Base-by-base conservation (phyloP, 306 rosid species). In the Cicer bijugum region DNA sequence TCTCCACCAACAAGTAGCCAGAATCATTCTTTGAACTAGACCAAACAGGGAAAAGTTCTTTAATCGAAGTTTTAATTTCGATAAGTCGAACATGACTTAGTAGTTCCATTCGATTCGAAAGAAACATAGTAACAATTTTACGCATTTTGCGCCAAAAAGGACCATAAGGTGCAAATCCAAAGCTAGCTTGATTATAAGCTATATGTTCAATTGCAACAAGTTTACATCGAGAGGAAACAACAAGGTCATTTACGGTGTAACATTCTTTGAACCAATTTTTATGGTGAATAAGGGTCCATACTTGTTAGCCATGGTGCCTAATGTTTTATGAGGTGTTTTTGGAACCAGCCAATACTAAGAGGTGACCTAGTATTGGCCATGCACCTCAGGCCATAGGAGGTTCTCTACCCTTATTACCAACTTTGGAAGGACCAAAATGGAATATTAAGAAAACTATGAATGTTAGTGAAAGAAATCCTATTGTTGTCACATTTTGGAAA, bases 141-240 rank as follows among this genome's bases (percentile, higher is more conserved):
- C 84, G 82, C 44, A 72, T 6, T n/a, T 83, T 45, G 9, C 80
- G 84, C 87, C 87, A 83, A n/a, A 58, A 83, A 1, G 82, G 9
- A 23, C 87, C 84, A 38, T 83, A 72, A 6, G 87, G 82, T 5
- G 82, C 72, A 9, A 75, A 42, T 0, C 74, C 79, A 37, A 83
- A 60, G 4, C 60, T 44, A 42, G 82, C 82, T 23, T 28, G 28
- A 20, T 76, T 66, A 45, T 83, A 80, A 0, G 74, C 59, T n/a
- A 83, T 28, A 19, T 74, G 64, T 37, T 76, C 42, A 12, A 52
- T 19, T 1, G 79, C 69, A 20, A 74, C 53, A 4, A 47, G 59
- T 17, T 66, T 51, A 1, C 82, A 80, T 7, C 84, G 74, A n/a
- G 79, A 59, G 0, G 75, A 66, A 20, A 76, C 75, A 0, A 6